A percentile compares a stretch with the other conserved stretches of the same genome.
phyloP scores from a whole-genome alignment of 306 rosid species.

The Rosa lucieae region DNA sequence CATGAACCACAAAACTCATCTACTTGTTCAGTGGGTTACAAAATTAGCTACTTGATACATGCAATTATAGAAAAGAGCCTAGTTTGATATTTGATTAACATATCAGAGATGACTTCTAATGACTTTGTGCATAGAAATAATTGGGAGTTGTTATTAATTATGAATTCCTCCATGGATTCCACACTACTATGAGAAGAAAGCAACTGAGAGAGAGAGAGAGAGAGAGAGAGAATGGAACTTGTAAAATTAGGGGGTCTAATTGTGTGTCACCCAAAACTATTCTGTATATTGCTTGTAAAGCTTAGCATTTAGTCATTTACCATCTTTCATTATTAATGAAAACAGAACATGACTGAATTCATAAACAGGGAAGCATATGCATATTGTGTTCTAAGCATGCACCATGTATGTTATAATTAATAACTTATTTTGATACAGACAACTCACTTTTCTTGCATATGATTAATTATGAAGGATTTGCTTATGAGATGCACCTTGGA shows the following conservation, averaged over 20 bases:
- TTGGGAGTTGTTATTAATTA: no score
- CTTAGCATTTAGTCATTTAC: no score
- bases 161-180: not conserved
- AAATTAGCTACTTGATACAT: no score
- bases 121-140: no score
- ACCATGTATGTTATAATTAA: not conserved
- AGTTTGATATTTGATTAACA: no score
- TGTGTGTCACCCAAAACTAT: not conserved
- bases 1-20: not conserved
- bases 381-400: not conserved
- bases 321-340: not conserved
- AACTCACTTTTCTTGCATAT: not conserved
- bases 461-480: constrained; percentile 41
- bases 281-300: no score
- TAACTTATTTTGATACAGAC: not conserved
- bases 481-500: constrained; percentile 74
- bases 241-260: not conserved
- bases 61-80: no score
- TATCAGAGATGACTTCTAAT: no score
- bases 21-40: not conserved
- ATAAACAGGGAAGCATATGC: not conserved
- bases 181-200: not conserved
- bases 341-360: not conserved
- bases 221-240: not conserved
- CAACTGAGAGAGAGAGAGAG: not conserved